Evolutionary conservation across 1,139 yeast genomes (phyloP).

Genomic region (Kurtzmaniella natalensis): DNA sequence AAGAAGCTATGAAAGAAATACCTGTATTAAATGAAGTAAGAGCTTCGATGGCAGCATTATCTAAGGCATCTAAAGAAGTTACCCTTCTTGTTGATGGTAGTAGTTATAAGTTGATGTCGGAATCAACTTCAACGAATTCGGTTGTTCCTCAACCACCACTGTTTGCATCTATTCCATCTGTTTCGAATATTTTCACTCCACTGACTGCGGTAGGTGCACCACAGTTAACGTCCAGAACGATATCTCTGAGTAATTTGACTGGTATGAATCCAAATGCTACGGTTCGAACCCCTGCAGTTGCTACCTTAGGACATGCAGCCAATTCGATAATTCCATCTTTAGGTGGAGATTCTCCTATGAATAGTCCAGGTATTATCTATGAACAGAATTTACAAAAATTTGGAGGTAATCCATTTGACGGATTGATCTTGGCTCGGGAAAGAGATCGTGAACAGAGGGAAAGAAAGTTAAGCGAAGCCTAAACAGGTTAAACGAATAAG

Average conservation of each 20-base stretch:
- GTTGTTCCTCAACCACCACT: constrained; percentile 20
- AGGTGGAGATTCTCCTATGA: constrained; percentile 12
- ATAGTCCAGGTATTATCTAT: constrained; percentile 16
- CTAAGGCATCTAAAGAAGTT: constrained; percentile 87
- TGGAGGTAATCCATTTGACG: constrained; percentile 42
- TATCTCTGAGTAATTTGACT: constrained; percentile 16
- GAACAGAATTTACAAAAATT: constrained; percentile 36
- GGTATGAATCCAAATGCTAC: constrained; percentile 14
- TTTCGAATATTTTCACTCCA: constrained; percentile 34
- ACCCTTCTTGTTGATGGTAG: constrained; percentile 70
- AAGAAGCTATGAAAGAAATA: constrained; percentile 74
- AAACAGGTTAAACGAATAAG: too few species aligned
- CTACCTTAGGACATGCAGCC: constrained; percentile 28
- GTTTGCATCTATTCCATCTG: constrained; percentile 28
- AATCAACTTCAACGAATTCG: constrained; percentile 10
- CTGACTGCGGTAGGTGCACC: constrained; percentile 25
- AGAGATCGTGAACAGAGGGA: constrained; percentile 12
- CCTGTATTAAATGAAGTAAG: constrained; percentile 79
- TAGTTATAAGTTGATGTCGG: constrained; percentile 36
- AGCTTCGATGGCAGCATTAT: constrained; percentile 72
- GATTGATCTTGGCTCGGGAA: constrained; percentile 29
- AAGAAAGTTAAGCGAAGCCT: constrained; percentile 6
- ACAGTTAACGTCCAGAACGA: constrained; percentile 11
- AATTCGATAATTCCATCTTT: constrained; percentile 17
- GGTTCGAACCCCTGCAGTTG: constrained; percentile 30